phyloP scores from a whole-genome alignment of 2,329 filamentous ascomycete species.

The Fusarium sarcochroum region DNA sequence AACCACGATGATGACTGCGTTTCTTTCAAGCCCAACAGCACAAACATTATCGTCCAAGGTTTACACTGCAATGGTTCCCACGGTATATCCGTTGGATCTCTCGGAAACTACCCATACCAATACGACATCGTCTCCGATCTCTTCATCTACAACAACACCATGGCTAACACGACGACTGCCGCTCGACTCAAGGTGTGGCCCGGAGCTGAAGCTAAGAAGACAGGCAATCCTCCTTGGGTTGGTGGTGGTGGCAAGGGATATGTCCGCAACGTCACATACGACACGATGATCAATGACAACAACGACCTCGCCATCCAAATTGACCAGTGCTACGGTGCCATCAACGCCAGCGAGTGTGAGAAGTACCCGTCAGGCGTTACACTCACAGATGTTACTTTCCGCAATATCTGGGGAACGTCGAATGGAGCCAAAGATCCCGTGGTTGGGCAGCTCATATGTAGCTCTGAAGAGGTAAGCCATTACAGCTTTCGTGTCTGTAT shows the following conservation, averaged over 20 bases:
- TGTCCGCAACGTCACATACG: slow-evolving; percentile 77
- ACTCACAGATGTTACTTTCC: slow-evolving; percentile 42
- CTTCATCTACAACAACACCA: slow-evolving; percentile 71
- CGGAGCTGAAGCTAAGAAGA: slow-evolving; percentile 53
- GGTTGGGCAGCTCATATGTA: slow-evolving; percentile 45
- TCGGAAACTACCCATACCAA: slow-evolving; percentile 74
- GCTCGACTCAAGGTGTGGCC: slow-evolving; percentile 83
- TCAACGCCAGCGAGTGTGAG: slow-evolving; percentile 2
- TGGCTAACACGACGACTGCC: slow-evolving; percentile 71
- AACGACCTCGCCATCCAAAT: slow-evolving; percentile 61
- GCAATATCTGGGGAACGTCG: slow-evolving; percentile 44
- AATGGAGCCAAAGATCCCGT: slow-evolving; percentile 43
- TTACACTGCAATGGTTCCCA: slow-evolving; percentile 77
- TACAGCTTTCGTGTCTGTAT: too few relatives aligned
- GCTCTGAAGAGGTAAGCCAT: slow-evolving; percentile 35
- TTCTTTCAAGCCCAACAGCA: slow-evolving; percentile 80
- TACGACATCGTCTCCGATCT: slow-evolving; percentile 77
- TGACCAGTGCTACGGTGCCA: slow-evolving; percentile 36
- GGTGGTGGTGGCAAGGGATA: slow-evolving; percentile 66
- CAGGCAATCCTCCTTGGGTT: slow-evolving; percentile 59
- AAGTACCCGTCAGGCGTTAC: slow-evolving; percentile 21
- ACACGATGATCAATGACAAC: slow-evolving; percentile 70
- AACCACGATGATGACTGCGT: slow-evolving; percentile 68
- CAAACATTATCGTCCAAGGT: slow-evolving; percentile 76
- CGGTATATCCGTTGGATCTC: slow-evolving; percentile 78